Percentiles rank a stretch among this genome's conserved stretches.
These are phyloP conservation scores for Ceratocystis smalleyi DNA, from an alignment of 2,329 filamentous ascomycete species.

Conservation along the genomic window DNA sequence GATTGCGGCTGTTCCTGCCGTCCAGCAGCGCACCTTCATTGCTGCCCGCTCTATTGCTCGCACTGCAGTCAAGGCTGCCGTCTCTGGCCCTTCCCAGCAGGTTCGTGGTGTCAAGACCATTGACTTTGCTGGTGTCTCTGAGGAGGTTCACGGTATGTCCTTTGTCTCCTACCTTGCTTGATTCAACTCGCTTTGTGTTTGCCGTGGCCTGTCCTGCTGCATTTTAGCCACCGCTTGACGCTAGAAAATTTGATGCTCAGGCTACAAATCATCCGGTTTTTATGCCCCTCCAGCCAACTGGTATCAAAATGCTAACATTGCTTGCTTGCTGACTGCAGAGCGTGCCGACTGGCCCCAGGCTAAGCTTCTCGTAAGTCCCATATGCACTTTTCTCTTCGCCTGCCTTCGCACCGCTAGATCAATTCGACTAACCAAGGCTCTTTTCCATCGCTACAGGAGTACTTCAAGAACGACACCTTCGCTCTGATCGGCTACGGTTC, in stretches of 20 bases:
- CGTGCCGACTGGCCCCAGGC: slow-evolving; percentile 96
- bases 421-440: slow-evolving; percentile 4
- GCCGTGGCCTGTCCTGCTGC: background rate
- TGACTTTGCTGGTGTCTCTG: slow-evolving; percentile 91
- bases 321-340: slow-evolving; percentile 40
- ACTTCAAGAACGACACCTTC: slow-evolving; percentile 99
- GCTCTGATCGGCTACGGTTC: slow-evolving; percentile 97
- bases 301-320: slow-evolving; percentile 4
- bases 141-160: slow-evolving; percentile 74
- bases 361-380: slow-evolving; percentile 73
- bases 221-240: background rate
- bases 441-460: slow-evolving; percentile 45
- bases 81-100: slow-evolving; percentile 45
- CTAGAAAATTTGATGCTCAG: slow-evolving; percentile 4
- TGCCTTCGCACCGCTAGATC: background rate
- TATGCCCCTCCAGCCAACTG: background rate
- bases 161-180: slow-evolving; percentile 13
- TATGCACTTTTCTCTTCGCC: background rate
- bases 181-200: background rate
- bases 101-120: slow-evolving; percentile 91
- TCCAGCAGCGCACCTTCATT: slow-evolving; percentile 48
- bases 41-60: slow-evolving; percentile 42
- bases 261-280: background rate
- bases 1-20: slow-evolving; percentile 39
- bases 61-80: slow-evolving; percentile 37